A percentile compares a stretch with the other conserved stretches of the same genome.
phyloP scores from a whole-genome alignment of 2,329 filamentous ascomycete genomes.

The Verticillium klebahnii region DNA sequence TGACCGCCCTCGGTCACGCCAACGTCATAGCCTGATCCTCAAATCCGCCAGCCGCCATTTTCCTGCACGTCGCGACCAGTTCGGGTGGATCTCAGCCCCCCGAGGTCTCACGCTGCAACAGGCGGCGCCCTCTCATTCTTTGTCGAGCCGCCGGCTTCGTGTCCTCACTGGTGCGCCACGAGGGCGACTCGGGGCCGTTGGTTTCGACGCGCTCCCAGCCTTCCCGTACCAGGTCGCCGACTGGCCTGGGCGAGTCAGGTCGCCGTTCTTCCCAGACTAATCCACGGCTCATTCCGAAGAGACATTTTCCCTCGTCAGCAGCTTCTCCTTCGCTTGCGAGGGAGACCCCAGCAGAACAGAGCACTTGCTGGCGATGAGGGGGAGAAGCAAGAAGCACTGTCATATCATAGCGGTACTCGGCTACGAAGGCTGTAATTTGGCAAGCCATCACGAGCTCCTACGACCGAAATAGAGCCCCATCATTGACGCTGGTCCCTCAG shows the following conservation, averaged over 20 bases:
- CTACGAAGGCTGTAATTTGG: too few relatives aligned
- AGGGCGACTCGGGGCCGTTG: background rate
- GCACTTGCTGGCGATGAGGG: background rate
- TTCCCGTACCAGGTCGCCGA: background rate
- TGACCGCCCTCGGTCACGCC: too few relatives aligned
- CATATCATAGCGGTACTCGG: too few relatives aligned
- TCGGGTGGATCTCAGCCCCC: background rate
- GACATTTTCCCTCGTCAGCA: background rate
- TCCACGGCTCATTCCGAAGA: background rate
- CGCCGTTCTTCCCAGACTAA: background rate
- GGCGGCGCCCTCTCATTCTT: background rate
- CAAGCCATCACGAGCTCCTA: too few relatives aligned
- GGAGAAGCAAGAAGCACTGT: too few relatives aligned
- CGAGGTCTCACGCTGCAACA: background rate
- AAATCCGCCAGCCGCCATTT: too few relatives aligned
- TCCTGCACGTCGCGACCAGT: too few relatives aligned
- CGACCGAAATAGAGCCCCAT: too few relatives aligned
- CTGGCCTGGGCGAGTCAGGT: background rate
- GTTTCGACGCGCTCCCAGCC: background rate
- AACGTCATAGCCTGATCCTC: too few relatives aligned
- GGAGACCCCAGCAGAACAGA: background rate
- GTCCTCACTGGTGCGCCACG: background rate
- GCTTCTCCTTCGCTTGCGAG: background rate
- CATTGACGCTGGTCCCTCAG: too few relatives aligned
- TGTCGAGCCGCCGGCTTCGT: background rate